phyloP scores from a whole-genome alignment of 768 basidiomycete species.

The Amanita rubescens region DNA sequence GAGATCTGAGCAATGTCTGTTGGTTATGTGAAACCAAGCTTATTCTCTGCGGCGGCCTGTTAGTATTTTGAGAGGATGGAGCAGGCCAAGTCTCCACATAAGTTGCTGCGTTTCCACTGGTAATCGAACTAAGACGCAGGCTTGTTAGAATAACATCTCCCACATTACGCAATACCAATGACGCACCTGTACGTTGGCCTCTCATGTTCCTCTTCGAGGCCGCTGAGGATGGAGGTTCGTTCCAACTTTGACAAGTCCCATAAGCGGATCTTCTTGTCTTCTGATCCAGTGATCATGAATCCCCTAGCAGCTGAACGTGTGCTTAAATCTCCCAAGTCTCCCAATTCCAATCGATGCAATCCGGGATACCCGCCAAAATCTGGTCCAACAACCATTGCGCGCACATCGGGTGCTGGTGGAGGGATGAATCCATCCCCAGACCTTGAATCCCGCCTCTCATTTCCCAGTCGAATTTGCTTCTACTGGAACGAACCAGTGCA shows the following conservation, averaged over 20 bases:
- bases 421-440: constrained; percentile 28
- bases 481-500: constrained; percentile 65
- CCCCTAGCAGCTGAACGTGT: constrained; percentile 42
- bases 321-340: constrained; percentile 33
- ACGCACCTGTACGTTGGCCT: constrained; percentile 70
- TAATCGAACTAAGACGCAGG: constrained; percentile 22
- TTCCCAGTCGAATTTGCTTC: constrained; percentile 26
- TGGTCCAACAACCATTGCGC: constrained; percentile 59
- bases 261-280: constrained; percentile 79
- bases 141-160: background rate
- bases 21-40: constrained; percentile 77
- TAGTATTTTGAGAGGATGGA: constrained; percentile 41
- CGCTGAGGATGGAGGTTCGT: constrained; percentile 73
- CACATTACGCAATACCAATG: constrained; percentile 8
- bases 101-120: constrained; percentile 38
- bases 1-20: constrained; percentile 75
- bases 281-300: constrained; percentile 83
- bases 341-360: constrained; percentile 44
- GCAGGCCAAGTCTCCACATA: constrained; percentile 61
- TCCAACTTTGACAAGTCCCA: constrained; percentile 80
- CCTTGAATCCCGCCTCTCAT: constrained; percentile 20
- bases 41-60: constrained; percentile 67
- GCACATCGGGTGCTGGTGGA: constrained; percentile 57
- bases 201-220: constrained; percentile 67
- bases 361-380: constrained; percentile 71